A percentile compares a stretch with the other conserved stretches of the same genome.
Evolutionary conservation across 306 rosid species (phyloP).

Genomic region (Medicago lupulina): DNA sequence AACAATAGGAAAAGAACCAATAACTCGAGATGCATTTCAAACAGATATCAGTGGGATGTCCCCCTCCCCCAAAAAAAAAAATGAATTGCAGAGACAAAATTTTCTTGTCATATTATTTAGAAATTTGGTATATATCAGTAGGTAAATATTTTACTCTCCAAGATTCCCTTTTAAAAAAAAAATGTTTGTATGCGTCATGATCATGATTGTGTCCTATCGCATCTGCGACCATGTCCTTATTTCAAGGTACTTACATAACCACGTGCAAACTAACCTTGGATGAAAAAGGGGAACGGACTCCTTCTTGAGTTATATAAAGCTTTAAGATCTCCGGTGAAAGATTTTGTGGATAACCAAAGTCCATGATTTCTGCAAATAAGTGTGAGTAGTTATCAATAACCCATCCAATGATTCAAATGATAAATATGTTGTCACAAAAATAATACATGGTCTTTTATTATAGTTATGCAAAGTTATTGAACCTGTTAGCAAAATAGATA

Average conservation of each 20-base stretch:
- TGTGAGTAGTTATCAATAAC: slow-evolving; percentile 25
- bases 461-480: slow-evolving; percentile 11
- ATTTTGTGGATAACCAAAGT: slow-evolving; percentile 98
- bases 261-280: slow-evolving; percentile 73
- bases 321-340: slow-evolving; percentile 97
- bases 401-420: slow-evolving; percentile 37
- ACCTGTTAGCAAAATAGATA: slow-evolving; percentile 22
- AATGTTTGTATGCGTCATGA: slow-evolving; percentile 9
- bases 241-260: slow-evolving; percentile 30
- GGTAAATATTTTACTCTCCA: slow-evolving; percentile 9
- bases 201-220: slow-evolving; percentile 8
- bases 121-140: slow-evolving; percentile 13
- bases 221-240: slow-evolving; percentile 1
- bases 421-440: slow-evolving; percentile 19
- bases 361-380: slow-evolving; percentile 86
- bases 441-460: not conserved
- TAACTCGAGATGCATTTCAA: slow-evolving; percentile 3
- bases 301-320: slow-evolving; percentile 97
- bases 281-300: slow-evolving; percentile 97
- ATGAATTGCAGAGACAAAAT: not conserved
- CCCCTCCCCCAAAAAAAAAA: not conserved
- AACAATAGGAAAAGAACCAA: slow-evolving; percentile 1
- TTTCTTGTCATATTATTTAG: not conserved
- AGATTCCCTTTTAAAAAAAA: slow-evolving; percentile 20
- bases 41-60: slow-evolving; percentile 5